Conservation (phyloP, 805 yeast species). For the Wickerhamiella azyma region DNA sequence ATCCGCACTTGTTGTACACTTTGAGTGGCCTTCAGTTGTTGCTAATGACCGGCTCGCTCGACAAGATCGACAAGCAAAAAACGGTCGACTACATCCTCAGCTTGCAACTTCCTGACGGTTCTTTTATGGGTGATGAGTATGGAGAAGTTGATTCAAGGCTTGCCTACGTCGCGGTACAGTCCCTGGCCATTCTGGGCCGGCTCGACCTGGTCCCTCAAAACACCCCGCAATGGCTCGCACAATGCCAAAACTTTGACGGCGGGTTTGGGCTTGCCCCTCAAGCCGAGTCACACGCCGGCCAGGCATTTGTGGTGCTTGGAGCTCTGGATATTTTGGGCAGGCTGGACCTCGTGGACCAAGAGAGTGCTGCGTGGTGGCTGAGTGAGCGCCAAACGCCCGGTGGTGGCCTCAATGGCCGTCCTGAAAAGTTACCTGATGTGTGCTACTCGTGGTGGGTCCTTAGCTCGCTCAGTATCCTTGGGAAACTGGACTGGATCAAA, state of each 20-base stretch:
- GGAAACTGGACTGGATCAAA: slow-evolving; percentile 66
- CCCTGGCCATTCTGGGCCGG: slow-evolving; percentile 53
- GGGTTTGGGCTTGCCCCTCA: slow-evolving; percentile 92
- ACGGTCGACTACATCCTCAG: slow-evolving; percentile 26
- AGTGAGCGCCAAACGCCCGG: slow-evolving; percentile 73
- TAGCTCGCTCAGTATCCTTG: slow-evolving; percentile 56
- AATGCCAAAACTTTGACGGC: slow-evolving; percentile 86
- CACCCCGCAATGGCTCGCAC: slow-evolving; percentile 49
- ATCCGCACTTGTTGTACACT: slow-evolving; percentile 74
- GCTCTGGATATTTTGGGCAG: slow-evolving; percentile 55
- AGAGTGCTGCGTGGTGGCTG: slow-evolving; percentile 60
- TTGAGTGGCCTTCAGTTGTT: slow-evolving; percentile 76
- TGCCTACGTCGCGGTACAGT: slow-evolving; percentile 66
- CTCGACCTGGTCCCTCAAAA: slow-evolving; percentile 39
- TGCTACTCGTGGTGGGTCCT: slow-evolving; percentile 98
- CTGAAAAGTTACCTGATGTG: slow-evolving; percentile 92
- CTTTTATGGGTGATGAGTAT: slow-evolving; percentile 78
- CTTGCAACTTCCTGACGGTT: slow-evolving; percentile 48
- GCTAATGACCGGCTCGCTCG: slow-evolving; percentile 48
- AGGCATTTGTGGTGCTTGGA: slow-evolving; percentile 66
- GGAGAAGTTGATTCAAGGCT: slow-evolving; percentile 93
- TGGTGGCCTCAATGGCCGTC: slow-evolving; percentile 95
- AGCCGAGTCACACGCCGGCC: slow-evolving; percentile 86
- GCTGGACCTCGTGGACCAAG: slow-evolving; percentile 36
- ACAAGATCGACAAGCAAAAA: slow-evolving; percentile 25